Evolutionary conservation across 139 green algal species (phyloP), one percentile per base, ranked within the genome.

Genomic region (Closterium sp.): DNA sequence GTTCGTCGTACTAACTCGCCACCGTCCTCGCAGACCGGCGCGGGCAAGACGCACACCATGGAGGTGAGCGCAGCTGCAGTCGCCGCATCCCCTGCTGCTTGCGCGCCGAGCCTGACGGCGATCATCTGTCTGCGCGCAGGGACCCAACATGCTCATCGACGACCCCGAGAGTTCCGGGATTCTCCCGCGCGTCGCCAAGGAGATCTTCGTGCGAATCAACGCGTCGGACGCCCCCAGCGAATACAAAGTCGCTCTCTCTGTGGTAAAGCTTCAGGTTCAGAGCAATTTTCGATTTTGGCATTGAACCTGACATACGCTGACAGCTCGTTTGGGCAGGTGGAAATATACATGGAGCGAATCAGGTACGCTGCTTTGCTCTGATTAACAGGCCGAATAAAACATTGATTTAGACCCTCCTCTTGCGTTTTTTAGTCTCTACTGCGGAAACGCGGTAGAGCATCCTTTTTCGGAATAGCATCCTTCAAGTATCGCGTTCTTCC

Each of bases 281-380:
- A 27, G 19, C 17, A 79, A 79, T 79, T 79, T 13, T 79, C 62
- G 17, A 79, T 79, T 27, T 79, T 79, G 17, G 62, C 2, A 13
- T 79, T 4, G 27, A 13, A 27, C 62, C 62, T 79, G 62, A 79
- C 62, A 22, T 2, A 79, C 17, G 62, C 62, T 79, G 19, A 79
- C 62, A 27, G 62, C 5, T 6, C 11, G 11, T 79, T 79, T 79
- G 11, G 45, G 28, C 85, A 91, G 91, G 88, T 94, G 2, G 91
- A 94, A n/a, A 89, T 94, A 22, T 94, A 94, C 87, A 92, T 89
- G 88, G 91, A 94, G 27, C 31, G 91, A 17, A 93, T 93, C 45
- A 93, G 89, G 89, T 92, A 85, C 34, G 6, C 22, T 85, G 4
- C 17, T 28, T 85, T n/a, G n/a, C 19, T 2, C 22, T 22, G 28